A percentile compares a stretch with the other conserved stretches of the same genome.
phyloP scores from a whole-genome alignment of 768 basidiomycete genomes.

The Macrocybe gigantea region DNA sequence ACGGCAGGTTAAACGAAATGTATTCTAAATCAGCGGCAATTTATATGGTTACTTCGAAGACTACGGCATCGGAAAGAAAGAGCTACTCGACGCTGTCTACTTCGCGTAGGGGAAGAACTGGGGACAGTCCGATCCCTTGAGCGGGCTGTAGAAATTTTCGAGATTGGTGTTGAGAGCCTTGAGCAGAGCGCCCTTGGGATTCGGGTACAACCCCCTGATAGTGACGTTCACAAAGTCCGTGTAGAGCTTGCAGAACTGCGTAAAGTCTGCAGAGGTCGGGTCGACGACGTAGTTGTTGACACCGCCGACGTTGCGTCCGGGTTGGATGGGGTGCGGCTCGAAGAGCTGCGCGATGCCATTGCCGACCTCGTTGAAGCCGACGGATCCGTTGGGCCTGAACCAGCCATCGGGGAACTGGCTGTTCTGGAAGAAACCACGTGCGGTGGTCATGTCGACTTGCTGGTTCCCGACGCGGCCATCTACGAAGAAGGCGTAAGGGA shows the following conservation, averaged over 20 bases:
- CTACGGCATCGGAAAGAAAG: too few relatives aligned
- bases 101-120: too few relatives aligned
- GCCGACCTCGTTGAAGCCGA: neutral
- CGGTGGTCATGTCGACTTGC: constrained; percentile 14
- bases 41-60: too few relatives aligned
- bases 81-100: too few relatives aligned
- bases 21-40: too few relatives aligned
- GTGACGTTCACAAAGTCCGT: constrained; percentile 16
- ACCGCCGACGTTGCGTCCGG: constrained; percentile 11
- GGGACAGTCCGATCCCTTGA: too few relatives aligned
- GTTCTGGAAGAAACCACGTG: constrained; percentile 19
- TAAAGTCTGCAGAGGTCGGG: constrained; percentile 14
- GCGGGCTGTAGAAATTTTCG: too few relatives aligned
- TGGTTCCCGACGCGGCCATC: constrained; percentile 17
- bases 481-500: constrained; percentile 18
- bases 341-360: too few relatives aligned
- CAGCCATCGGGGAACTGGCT: constrained; percentile 15
- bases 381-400: constrained; percentile 12
- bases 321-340: constrained; percentile 11
- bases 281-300: constrained; percentile 16
- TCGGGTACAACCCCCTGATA: constrained; percentile 15
- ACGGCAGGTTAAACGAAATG: too few relatives aligned
- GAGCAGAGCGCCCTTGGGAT: constrained; percentile 7
- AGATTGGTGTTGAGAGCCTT: too few relatives aligned
- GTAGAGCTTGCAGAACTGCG: constrained; percentile 14